phyloP scores from a whole-genome alignment of 495 filamentous ascomycete genomes.

The Neurospora sp. region DNA sequence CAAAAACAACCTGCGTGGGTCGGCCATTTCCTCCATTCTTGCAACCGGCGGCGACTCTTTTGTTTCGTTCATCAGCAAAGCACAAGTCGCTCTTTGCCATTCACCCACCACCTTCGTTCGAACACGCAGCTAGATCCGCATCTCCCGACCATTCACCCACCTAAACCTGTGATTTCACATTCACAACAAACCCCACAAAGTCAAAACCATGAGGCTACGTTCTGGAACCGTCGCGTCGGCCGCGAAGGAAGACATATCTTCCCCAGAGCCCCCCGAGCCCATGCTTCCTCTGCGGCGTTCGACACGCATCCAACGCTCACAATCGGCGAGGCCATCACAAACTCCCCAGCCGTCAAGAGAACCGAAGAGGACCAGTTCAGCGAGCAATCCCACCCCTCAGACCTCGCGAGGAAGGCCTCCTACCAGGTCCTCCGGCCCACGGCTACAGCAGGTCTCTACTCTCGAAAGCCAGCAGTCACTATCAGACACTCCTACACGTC shows the following conservation, averaged over 20 bases:
- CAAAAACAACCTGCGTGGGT: not conserved
- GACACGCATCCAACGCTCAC: not conserved
- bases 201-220: not conserved
- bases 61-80: not conserved
- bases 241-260: not conserved
- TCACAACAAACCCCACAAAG: not conserved
- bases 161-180: not conserved
- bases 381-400: not conserved
- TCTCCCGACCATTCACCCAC: not conserved
- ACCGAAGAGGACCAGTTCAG: not conserved
- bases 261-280: not conserved
- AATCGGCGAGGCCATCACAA: not conserved
- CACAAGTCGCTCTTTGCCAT: not conserved
- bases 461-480: not conserved
- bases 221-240: not conserved
- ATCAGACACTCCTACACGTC: not conserved
- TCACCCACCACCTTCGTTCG: not conserved
- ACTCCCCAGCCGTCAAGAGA: not conserved
- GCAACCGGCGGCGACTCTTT: not conserved
- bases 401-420: not conserved
- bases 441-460: not conserved
- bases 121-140: not conserved
- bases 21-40: not conserved
- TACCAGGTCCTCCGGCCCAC: not conserved
- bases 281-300: not conserved